Evolutionary conservation across 108 stramenopile genomes (phyloP).

Genomic region (Chaetoceros tenuissimus): DNA sequence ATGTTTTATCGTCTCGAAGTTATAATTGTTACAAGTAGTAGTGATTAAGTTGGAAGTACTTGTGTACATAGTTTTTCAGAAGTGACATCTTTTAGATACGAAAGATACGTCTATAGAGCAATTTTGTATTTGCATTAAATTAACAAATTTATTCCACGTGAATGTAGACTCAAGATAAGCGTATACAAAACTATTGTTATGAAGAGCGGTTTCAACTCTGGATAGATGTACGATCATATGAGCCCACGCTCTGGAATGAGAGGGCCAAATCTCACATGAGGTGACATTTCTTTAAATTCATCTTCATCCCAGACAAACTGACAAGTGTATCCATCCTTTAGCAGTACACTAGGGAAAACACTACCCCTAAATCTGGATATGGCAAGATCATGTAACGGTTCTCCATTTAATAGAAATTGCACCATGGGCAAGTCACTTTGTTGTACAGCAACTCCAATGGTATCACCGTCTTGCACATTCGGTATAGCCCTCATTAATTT

Average conservation of each 20-base stretch:
- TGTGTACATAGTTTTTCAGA: too few relatives aligned
- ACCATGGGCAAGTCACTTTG: constrained; percentile 82
- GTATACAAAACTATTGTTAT: too few relatives aligned
- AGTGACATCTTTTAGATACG: too few relatives aligned
- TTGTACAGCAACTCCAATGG: constrained; percentile 72
- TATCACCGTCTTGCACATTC: constrained; percentile 50
- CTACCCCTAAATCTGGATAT: constrained; percentile 72
- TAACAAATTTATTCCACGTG: too few relatives aligned
- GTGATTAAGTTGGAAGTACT: too few relatives aligned
- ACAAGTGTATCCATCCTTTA: constrained; percentile 32
- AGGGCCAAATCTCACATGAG: constrained; percentile 71
- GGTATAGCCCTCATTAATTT: constrained; percentile 53
- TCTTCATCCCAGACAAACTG: constrained; percentile 49
- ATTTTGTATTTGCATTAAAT: too few relatives aligned
- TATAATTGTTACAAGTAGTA: too few relatives aligned
- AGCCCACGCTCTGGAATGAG: constrained; percentile 69
- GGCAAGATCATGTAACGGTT: constrained; percentile 55
- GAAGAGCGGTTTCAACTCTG: too few relatives aligned
- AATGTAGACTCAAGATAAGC: too few relatives aligned
- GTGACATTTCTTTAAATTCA: constrained; percentile 55
- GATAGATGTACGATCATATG: too few relatives aligned
- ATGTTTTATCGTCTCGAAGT: too few relatives aligned
- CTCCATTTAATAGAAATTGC: constrained; percentile 74
- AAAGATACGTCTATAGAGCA: too few relatives aligned
- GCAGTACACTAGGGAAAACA: constrained; percentile 62